These are phyloP conservation scores for Globisporangium ultimum DNA, from an alignment of 352 stramenopile genomes.

Conservation along the genomic window DNA sequence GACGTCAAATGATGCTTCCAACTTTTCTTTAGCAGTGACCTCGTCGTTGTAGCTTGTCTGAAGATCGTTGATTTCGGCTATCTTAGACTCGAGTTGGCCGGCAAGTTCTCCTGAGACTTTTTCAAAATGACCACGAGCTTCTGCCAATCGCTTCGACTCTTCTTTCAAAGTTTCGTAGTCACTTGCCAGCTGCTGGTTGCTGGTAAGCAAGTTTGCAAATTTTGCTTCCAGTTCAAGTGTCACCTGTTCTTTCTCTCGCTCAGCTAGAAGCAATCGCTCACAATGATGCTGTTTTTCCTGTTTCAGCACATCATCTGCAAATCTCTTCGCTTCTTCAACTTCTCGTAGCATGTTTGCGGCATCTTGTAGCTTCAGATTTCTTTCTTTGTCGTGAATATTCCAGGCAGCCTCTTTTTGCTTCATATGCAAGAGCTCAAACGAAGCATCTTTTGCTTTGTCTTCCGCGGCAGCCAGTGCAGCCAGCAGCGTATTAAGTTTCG, in stretches of 20 bases:
- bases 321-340: slow-evolving; percentile 24
- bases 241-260: slow-evolving; percentile 20
- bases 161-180: background rate
- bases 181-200: slow-evolving; percentile 13
- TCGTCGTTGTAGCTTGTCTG: background rate
- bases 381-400: slow-evolving; percentile 42
- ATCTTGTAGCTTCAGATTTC: slow-evolving; percentile 30
- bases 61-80: background rate
- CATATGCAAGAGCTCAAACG: slow-evolving; percentile 49
- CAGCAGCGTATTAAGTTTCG: slow-evolving; percentile 33
- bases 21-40: background rate
- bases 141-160: background rate
- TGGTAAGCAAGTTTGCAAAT: slow-evolving; percentile 28
- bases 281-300: slow-evolving; percentile 30
- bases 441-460: slow-evolving; percentile 36
- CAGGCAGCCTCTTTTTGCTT: slow-evolving; percentile 64
- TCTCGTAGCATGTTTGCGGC: slow-evolving; percentile 14
- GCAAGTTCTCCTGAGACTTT: background rate
- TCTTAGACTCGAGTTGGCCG: slow-evolving; percentile 4
- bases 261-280: slow-evolving; percentile 20
- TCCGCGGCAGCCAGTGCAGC: slow-evolving; percentile 33
- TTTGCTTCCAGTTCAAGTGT: slow-evolving; percentile 31
- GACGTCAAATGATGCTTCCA: slow-evolving; percentile 9
- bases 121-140: slow-evolving; percentile 5
- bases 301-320: slow-evolving; percentile 18